Base-by-base conservation (phyloP, 345 rosid genomes). In the Hypericum perforatum region DNA sequence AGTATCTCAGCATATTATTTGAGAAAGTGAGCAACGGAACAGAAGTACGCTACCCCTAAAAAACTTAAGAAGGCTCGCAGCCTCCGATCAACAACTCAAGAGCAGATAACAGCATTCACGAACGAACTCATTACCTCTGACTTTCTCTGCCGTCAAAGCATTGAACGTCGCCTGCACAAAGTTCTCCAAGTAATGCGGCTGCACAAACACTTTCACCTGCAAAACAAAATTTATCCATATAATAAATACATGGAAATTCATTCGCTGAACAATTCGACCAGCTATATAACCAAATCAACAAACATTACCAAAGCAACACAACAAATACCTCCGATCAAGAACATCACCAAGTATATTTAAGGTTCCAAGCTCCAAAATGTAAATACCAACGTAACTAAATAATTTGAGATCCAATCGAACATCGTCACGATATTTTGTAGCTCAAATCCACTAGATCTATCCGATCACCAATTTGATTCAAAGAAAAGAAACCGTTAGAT, bases 151-250 rank as follows among this genome's bases (percentile, higher is more conserved):
- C 2, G 84, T 61, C 49, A 92, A 82, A 46, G 98, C 97, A 80
- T 82, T 73, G 66, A 92, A 88, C 43, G 98, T 83, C 43, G 95
- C 62, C 58, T 92, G 95, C 41, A 92, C 97, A 71, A 92, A 88
- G 62, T 88, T 94, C 16, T 84, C 67, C 50, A 89, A 64, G 71
- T 89, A 94, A 79, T 86, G 73, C 41, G 92, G 95, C 58, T 89
- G 94, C 60, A 22, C 61, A 62, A 92, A 92, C 54, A 85, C 98
- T 68, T 88, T 92, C 74, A 92, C 98, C 96, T 88, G 77, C 4
- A 13, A 32, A 46, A 46, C 29, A 14, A 46, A 5, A 46, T 8
- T 0, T n/a, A 7, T 46, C 50, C 15, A 9, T 10, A 46, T 3
- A 32, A 12, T 7, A 12, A 45, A 12, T 9, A 45, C 49, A 45